Conservation (phyloP, 2,329 filamentous ascomycete genomes). For the Chaetothyriales sp. region DNA sequence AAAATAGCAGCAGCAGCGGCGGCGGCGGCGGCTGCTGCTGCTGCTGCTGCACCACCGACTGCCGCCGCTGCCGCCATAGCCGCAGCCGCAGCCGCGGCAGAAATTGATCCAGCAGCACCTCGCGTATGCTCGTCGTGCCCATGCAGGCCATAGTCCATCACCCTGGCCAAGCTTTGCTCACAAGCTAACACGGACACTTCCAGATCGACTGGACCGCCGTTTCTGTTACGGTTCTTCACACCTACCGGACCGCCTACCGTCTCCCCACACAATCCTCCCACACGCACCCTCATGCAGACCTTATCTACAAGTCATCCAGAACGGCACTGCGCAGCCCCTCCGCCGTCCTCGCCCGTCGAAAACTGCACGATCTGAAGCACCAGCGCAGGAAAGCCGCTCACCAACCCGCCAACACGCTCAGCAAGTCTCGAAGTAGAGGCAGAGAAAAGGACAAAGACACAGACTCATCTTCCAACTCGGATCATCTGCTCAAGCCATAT, state of each 20-base stretch:
- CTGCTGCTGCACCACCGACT: slow-evolving; percentile 16
- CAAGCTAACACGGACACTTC: background rate
- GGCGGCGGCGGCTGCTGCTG: slow-evolving; percentile 18
- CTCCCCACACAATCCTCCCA: slow-evolving; percentile 32
- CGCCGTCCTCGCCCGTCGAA: slow-evolving; percentile 27
- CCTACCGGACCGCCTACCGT: slow-evolving; percentile 36
- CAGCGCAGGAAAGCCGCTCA: slow-evolving; percentile 9
- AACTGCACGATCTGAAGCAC: slow-evolving; percentile 11
- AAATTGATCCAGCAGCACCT: slow-evolving; percentile 18
- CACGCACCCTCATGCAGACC: slow-evolving; percentile 32
- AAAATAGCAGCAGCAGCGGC: slow-evolving; percentile 16
- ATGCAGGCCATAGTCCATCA: background rate
- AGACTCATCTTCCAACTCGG: slow-evolving; percentile 1
- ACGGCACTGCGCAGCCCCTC: slow-evolving; percentile 34
- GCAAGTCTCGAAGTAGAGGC: slow-evolving; percentile 3
- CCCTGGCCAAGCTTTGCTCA: background rate
- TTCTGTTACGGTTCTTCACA: slow-evolving; percentile 25
- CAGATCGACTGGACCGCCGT: slow-evolving; percentile 13
- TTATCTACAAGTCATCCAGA: slow-evolving; percentile 31
- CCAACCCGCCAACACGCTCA: slow-evolving; percentile 3
- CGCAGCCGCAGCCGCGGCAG: slow-evolving; percentile 5
- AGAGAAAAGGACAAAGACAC: slow-evolving; percentile 7
- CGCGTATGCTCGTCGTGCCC: slow-evolving; percentile 20
- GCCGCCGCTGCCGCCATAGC: background rate
- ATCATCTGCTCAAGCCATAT: background rate